Base-by-base conservation (phyloP, 495 filamentous ascomycete genomes). In the Daldinia caldariorum region DNA sequence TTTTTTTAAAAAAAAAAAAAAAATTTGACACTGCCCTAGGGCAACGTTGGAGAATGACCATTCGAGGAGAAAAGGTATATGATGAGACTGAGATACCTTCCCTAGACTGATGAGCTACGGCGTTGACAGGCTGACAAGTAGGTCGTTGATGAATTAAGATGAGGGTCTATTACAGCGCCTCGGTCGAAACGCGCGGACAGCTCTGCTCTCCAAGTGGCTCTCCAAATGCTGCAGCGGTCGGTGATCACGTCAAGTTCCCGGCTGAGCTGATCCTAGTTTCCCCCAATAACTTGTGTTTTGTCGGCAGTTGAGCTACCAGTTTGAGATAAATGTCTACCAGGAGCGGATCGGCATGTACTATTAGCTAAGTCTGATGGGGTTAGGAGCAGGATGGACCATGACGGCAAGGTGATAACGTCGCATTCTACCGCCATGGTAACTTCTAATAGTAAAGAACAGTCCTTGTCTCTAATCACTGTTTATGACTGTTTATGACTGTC, bases 271-370 rank as follows among this genome's bases (percentile, higher is more conserved):
- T 41, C 43, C 57, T 20, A 12, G 51, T 49, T 64, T 29, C 55
- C 54, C 54, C 63, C 34, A 53, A 51, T 58, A 55, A 35, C 18
- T 45, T 68, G 38, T 41, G 53, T 65, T 31, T 63, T 35, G 32
- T 66, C 70, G 70, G 70, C 65, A 72, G 70, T 72, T 72, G 70
- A 58, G 61, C 61, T 50, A 64, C 56, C 49, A 61, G 49, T 57
- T 61, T 63, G 54, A 72, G 64, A 72, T 65, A 31, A 67, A 45
- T 55, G 34, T 64, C 34, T 51, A 9, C 53, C 47, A 60, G 57
- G 61, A 66, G 14, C 54, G 64, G 64, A 67, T 63, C 60, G 59
- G 32, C 59, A 53, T 43, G 58, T 53, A 67, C 6, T 16, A 22
- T 26, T 26, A 26, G 26, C 26, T 26, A 61, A 6, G 43, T 32